phyloP scores from a whole-genome alignment of 139 green algal species.

The Picochlorum sp. region DNA sequence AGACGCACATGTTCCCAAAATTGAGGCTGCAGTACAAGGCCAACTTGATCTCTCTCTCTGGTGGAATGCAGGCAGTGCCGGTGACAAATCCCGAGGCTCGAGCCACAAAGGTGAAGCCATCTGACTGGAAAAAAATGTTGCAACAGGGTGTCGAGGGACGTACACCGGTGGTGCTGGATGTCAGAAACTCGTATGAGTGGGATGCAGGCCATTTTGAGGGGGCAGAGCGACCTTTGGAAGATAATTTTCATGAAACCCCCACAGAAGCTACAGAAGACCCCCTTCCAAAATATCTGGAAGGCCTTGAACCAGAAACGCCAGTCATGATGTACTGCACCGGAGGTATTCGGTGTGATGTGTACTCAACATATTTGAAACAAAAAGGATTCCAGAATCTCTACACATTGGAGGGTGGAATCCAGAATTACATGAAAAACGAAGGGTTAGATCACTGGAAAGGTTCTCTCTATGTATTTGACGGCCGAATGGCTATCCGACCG shows the following conservation, averaged over 20 bases:
- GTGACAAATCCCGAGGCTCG: slow-evolving; percentile 51
- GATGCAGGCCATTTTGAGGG: slow-evolving; percentile 94
- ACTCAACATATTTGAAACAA: slow-evolving; percentile 78
- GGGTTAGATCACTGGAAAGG: slow-evolving; percentile 74
- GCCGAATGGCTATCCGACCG: slow-evolving; percentile 71
- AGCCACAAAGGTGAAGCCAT: slow-evolving; percentile 49
- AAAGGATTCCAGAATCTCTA: slow-evolving; percentile 89
- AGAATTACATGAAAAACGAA: slow-evolving; percentile 60
- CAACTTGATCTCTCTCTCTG: slow-evolving; percentile 74
- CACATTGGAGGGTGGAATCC: slow-evolving; percentile 86
- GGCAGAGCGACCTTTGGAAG: slow-evolving; percentile 61
- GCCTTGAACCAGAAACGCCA: slow-evolving; percentile 46
- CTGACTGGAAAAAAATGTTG: slow-evolving; percentile 63
- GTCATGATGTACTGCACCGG: slow-evolving; percentile 99
- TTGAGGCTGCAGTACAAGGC: slow-evolving; percentile 73
- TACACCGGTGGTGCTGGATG: slow-evolving; percentile 78
- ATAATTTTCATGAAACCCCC: slow-evolving; percentile 85
- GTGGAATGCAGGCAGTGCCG: slow-evolving; percentile 59
- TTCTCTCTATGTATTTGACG: slow-evolving; percentile 95
- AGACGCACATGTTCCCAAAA: slow-evolving; percentile 68
- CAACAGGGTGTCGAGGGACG: slow-evolving; percentile 5
- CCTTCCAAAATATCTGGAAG: slow-evolving; percentile 49
- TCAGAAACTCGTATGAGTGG: slow-evolving; percentile 98
- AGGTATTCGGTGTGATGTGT: slow-evolving; percentile 98
- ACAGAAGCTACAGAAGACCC: slow-evolving; percentile 27